Base-by-base conservation (phyloP, 768 basidiomycete genomes). In the Leccinum obscurum region DNA sequence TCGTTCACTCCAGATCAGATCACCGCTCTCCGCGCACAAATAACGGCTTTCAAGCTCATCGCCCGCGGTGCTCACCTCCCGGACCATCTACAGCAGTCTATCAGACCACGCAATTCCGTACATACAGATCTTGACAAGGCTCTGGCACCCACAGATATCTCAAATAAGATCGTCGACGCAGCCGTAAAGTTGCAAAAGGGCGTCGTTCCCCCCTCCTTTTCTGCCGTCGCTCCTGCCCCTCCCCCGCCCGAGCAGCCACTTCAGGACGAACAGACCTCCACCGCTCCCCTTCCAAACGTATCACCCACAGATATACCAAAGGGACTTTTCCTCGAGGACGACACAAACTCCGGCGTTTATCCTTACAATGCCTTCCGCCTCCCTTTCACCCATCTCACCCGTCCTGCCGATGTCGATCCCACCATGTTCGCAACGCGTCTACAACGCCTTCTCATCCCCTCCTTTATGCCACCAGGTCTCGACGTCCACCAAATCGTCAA, bases 401-500 rank as follows among this genome's bases (percentile, higher is more conserved):
- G 90, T 41, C 78, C 82, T 26, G 64, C 83, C 32, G 84, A 85
- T 55, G 80, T 77, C 54, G 85, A 86, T 68, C 86, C 87, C 14
- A 75, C 80, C 48, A 76, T 86, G 58, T 87, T 85, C 65, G 85
- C 87, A 1, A 89, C 88, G 30, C 87, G 88, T 35, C 79, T 92
- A 30, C 91, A 93, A 68, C 83, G 90, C 3, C 82, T 93, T 24
- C 77, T 98, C 48, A 81, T 98, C 20, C 97, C 97, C 0, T 90
- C 90, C 7, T 77, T 98, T 62, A 92, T 93, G 85, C 96, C 97
- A 0, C 77, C 82, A 10, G 96, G 96, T 15, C 85, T 99, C 32
- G 97, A 99, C 72, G 92, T 95, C 4, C 89, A 95, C 66, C 85
- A 93, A 64, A 83, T 98, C 61, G 81, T 95, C 68, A 89, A 92